Evolutionary conservation across 768 basidiomycete genomes (phyloP), one percentile per base, ranked within the genome.

Genomic region (Coprinopsis strossmayeri): DNA sequence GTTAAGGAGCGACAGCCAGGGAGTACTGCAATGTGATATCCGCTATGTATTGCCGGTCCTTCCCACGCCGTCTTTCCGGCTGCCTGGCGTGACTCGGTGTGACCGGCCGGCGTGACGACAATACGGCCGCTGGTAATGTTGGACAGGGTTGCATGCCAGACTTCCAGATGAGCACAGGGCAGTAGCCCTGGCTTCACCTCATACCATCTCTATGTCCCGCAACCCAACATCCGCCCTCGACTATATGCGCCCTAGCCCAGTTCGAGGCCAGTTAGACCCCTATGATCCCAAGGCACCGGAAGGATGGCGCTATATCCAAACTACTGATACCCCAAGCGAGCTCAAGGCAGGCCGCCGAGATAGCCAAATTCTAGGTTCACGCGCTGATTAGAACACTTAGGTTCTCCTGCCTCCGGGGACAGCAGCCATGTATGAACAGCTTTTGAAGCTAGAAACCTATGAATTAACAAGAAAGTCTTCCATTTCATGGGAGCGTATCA

Each of bases 231-330:
- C 40, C 26, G 45, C 56, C 18, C 69, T 81, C 49, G 75, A 83
- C 57, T 76, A 83, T 56, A 72, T 77, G 53, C 74, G 76, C 45
- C 67, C 76, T 42, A 84, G 79, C 59, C 82, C 85, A 18, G 79
- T 87, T 43, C 74, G 85, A 62, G 85, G 86, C 23, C 86, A 85
- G 60, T 72, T 88, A 43, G 86, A 88, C 59, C 76, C 80, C n/a
- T 71, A 75, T 38, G 81, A 85, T 56, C 61, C 77, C 9, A 72
- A 63, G 52, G 71, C 79, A 23, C 63, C 69, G n/a, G 61, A 63
- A 28, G 82, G 84, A 46, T 84, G 81, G 73, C 70, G 86, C 54
- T 87, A 79, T 64, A 69, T 88, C 41, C 85, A 88, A 60, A 81
- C 81, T 47, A 87, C 84, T 15, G 84, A 87, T 58, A 87, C 84